phyloP scores from a whole-genome alignment of 805 yeast species.

The Kuraishia hungarica region DNA sequence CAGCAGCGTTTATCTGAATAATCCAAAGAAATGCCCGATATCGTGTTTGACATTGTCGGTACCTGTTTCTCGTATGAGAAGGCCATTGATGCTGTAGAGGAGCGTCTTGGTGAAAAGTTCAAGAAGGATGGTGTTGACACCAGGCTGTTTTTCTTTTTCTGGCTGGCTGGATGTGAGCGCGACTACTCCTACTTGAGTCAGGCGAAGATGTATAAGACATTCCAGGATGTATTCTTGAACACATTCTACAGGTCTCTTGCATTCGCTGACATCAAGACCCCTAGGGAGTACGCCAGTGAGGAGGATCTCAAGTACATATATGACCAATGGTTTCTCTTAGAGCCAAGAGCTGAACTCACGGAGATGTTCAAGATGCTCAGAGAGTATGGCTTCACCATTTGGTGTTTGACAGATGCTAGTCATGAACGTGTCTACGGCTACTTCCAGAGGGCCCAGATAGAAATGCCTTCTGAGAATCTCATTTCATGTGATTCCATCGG shows the following conservation, averaged over 20 bases:
- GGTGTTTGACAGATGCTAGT: slow-evolving; percentile 22
- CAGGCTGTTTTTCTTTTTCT: slow-evolving; percentile 12
- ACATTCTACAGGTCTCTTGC: slow-evolving; percentile 19
- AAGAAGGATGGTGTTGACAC: slow-evolving; percentile 13
- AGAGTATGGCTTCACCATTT: slow-evolving; percentile 20
- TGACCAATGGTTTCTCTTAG: slow-evolving; percentile 16
- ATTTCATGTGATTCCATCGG: slow-evolving; percentile 22
- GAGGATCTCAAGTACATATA: slow-evolving; percentile 17
- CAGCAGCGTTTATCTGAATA: neutral
- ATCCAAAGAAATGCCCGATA: slow-evolving; percentile 15
- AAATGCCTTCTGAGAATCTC: slow-evolving; percentile 19
- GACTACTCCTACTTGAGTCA: slow-evolving; percentile 11
- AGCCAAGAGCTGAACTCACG: slow-evolving; percentile 19
- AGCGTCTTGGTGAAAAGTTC: slow-evolving; percentile 15
- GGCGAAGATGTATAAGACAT: slow-evolving; percentile 14
- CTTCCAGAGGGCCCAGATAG: slow-evolving; percentile 16
- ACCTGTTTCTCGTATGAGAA: slow-evolving; percentile 19
- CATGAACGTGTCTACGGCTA: slow-evolving; percentile 19
- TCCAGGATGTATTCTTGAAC: slow-evolving; percentile 15
- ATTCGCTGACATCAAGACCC: slow-evolving; percentile 19
- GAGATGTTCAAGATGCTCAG: slow-evolving; percentile 19
- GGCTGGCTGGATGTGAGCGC: slow-evolving; percentile 11
- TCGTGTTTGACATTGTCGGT: slow-evolving; percentile 21
- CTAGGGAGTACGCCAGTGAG: slow-evolving; percentile 16
- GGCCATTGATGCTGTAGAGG: slow-evolving; percentile 14